phyloP scores from a whole-genome alignment of 2,329 filamentous ascomycete species.

The Thermoascus crustaceus region DNA sequence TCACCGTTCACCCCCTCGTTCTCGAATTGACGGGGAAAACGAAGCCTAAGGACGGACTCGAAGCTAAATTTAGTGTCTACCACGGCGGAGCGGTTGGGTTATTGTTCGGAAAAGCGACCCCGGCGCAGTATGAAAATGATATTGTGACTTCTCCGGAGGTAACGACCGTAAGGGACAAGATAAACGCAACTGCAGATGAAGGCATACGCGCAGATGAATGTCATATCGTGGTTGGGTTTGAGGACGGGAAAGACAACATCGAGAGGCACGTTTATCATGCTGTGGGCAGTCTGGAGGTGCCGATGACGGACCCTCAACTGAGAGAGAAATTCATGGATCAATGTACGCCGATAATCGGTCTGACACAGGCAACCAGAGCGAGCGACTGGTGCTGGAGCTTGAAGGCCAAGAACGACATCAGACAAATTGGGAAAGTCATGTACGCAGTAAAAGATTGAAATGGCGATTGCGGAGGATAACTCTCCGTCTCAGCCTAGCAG shows the following conservation, averaged over 20 bases:
- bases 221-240: conserved; percentile 30
- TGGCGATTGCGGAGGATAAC: no score
- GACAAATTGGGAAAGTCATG: no score
- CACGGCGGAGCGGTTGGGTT: conserved; percentile 46
- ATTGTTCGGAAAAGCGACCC: conserved; percentile 44
- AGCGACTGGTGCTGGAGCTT: conserved; percentile 26
- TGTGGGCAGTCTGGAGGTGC: conserved; percentile 43
- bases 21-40: conserved; percentile 47
- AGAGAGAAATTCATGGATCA: conserved; percentile 46
- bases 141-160: conserved; percentile 38
- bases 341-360: conserved; percentile 35
- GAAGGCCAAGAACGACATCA: no score
- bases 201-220: conserved; percentile 37
- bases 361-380: conserved; percentile 25
- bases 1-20: conserved; percentile 45
- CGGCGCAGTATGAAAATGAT: conserved; percentile 43
- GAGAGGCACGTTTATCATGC: conserved; percentile 44
- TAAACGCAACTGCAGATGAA: conserved; percentile 37
- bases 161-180: conserved; percentile 37
- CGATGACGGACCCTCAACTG: conserved; percentile 40
- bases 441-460: no score
- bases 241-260: conserved; percentile 26
- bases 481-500: no score
- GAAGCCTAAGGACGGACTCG: conserved; percentile 41
- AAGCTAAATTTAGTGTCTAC: conserved; percentile 50